Percentiles rank a stretch among this genome's conserved stretches.
Evolutionary conservation across 768 basidiomycete species (phyloP).

Genomic region (Trametes cingulata): DNA sequence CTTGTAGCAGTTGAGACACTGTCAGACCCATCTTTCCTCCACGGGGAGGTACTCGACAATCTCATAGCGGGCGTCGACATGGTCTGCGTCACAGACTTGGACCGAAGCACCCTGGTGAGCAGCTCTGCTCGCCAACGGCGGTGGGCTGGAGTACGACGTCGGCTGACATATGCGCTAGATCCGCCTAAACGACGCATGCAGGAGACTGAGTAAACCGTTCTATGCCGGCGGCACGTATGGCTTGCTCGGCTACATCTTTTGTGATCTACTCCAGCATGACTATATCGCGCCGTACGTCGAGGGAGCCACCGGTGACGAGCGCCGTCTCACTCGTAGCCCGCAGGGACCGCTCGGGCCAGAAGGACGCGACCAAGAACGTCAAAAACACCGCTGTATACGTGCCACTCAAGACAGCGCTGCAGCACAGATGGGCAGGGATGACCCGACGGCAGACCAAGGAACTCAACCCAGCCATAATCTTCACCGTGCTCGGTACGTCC

Average conservation of each 20-base stretch:
- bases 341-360: conserved; percentile 65
- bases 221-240: conserved; percentile 95
- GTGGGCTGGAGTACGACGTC: background rate
- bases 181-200: conserved; percentile 76
- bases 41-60: conserved; percentile 53
- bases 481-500: conserved; percentile 66
- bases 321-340: conserved; percentile 7
- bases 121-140: no score
- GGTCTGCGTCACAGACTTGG: conserved; percentile 84
- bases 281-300: conserved; percentile 77
- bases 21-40: conserved; percentile 48
- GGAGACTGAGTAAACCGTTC: conserved; percentile 72
- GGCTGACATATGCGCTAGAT: conserved; percentile 47
- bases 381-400: conserved; percentile 66
- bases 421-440: conserved; percentile 67
- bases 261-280: conserved; percentile 86
- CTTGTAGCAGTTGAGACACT: conserved; percentile 80
- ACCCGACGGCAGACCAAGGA: conserved; percentile 80
- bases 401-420: conserved; percentile 60
- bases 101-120: conserved; percentile 70
- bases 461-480: conserved; percentile 73
- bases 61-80: conserved; percentile 73
- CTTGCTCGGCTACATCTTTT: conserved; percentile 90
- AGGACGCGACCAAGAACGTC: conserved; percentile 58
- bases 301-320: background rate